Base-by-base conservation (phyloP, 2,329 filamentous ascomycete species). In the Blastomyces parvus region DNA sequence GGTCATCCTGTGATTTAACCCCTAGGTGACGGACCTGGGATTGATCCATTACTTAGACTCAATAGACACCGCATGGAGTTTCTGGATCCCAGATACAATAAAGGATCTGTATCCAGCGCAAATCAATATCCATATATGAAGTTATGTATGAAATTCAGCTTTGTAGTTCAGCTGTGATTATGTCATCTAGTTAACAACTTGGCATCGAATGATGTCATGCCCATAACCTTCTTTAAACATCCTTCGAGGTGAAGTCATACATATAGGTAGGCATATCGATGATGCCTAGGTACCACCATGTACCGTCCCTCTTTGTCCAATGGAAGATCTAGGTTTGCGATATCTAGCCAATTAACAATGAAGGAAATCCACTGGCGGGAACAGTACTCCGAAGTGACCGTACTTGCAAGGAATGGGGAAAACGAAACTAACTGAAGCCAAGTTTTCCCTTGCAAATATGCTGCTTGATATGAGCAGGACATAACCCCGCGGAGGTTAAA, bases 1-100 rank as follows among this genome's bases (percentile, higher is more conserved):
- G 74, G 78, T 83, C 48, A 72, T 81, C 61, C 64, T 72, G 44
- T 52, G 33, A 42, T 40, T 13, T 38, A 13, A 38, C 5, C 19
- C 8, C n/a, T 44, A 6, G 27, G n/a, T 4, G 14, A 17, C 0
- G 30, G 55, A 33, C 5, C 19, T 57, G 2, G n/a, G 13, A 38
- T 22, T 14, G 7, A 6, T 19, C 6, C 7, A n/a, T 27, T 33
- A 55, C 9, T 2, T 36, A 40, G 53, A 56, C 17, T 36, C 30
- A 13, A 11, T 56, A 19, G 53, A 6, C 8, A 11, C 17, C n/a
- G 22, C 1, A 27, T 27, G 22, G 22, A 22, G 22, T 27, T 50
- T 50, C 52, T 55, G 17, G 52, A 55, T 55, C 17, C 2, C 7
- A 36, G n/a, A 55, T 55, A n/a, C 6, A 33, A 44, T n/a, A 8